phyloP scores from a whole-genome alignment of 129 eudicot genomes.

The Flaveria ramosissima region DNA sequence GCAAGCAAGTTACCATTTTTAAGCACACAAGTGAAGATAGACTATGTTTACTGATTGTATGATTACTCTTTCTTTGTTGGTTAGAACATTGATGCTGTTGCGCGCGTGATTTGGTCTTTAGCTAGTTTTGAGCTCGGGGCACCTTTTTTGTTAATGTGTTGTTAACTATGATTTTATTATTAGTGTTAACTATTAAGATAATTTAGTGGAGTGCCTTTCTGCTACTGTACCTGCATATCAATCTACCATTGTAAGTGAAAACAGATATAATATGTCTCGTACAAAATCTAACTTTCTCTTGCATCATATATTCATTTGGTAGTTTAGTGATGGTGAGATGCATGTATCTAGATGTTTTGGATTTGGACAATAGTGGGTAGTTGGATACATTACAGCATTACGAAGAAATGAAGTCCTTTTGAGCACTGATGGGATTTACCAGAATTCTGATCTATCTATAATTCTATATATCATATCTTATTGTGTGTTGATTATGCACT shows the following conservation, averaged over 20 bases:
- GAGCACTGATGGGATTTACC: neutral
- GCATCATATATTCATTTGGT: neutral
- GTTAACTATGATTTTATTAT: neutral
- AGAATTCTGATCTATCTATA: neutral
- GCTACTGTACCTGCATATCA: neutral
- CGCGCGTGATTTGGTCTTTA: neutral
- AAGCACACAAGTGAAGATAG: neutral
- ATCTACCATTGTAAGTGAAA: neutral
- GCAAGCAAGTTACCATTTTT: neutral
- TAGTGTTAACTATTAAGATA: neutral
- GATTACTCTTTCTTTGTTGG: neutral
- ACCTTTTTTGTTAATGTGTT: neutral
- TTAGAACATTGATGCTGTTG: neutral
- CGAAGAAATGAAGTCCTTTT: neutral
- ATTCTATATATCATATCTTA: neutral
- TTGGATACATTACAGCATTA: neutral
- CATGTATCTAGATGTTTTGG: neutral
- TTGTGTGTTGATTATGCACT: neutral
- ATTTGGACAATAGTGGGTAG: neutral
- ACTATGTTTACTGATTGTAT: neutral
- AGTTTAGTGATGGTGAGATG: neutral
- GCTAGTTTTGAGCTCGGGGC: neutral
- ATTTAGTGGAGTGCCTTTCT: neutral
- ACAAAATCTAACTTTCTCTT: neutral
- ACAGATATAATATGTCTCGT: neutral